A percentile compares a stretch with the other conserved stretches of the same genome.
Evolutionary conservation across 1,139 yeast species (phyloP).

Genomic region (Pneumocystis wakefieldiae): DNA sequence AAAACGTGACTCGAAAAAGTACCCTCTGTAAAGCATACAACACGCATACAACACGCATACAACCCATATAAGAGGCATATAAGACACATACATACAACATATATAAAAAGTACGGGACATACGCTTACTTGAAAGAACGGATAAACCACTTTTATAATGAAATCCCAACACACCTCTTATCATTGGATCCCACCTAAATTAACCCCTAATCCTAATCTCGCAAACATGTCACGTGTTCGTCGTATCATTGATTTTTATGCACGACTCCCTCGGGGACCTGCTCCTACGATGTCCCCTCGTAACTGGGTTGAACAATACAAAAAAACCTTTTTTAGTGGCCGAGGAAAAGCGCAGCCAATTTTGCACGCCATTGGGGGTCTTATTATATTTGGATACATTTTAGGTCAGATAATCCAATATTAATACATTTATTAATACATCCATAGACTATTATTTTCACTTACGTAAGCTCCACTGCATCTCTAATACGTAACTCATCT

Average conservation of each 20-base stretch:
- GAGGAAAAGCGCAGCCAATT: constrained; percentile 60
- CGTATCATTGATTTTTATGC: constrained; percentile 92
- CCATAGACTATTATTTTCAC: constrained; percentile 21
- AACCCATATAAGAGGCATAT: too few species aligned
- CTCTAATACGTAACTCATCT: too few species aligned
- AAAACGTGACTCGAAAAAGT: too few species aligned
- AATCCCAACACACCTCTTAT: too few species aligned
- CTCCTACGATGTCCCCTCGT: neutral
- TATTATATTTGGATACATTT: neutral
- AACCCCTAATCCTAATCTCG: constrained; percentile 60
- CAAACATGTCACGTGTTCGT: constrained; percentile 92
- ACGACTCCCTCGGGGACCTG: constrained; percentile 84
- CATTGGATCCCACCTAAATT: constrained; percentile 34
- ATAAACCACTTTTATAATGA: too few species aligned
- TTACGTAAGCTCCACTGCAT: constrained; percentile 36
- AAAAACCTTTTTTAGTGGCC: constrained; percentile 53
- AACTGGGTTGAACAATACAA: constrained; percentile 39
- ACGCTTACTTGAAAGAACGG: too few species aligned
- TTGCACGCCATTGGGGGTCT: constrained; percentile 10
- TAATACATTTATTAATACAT: neutral
- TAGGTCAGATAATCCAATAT: too few species aligned
- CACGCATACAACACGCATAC: too few species aligned
- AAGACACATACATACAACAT: too few species aligned
- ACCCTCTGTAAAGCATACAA: too few species aligned
- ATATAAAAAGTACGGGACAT: too few species aligned